These are phyloP conservation scores for Collybia mongolica DNA, from an alignment of 768 basidiomycete species.

Conservation along the genomic window DNA sequence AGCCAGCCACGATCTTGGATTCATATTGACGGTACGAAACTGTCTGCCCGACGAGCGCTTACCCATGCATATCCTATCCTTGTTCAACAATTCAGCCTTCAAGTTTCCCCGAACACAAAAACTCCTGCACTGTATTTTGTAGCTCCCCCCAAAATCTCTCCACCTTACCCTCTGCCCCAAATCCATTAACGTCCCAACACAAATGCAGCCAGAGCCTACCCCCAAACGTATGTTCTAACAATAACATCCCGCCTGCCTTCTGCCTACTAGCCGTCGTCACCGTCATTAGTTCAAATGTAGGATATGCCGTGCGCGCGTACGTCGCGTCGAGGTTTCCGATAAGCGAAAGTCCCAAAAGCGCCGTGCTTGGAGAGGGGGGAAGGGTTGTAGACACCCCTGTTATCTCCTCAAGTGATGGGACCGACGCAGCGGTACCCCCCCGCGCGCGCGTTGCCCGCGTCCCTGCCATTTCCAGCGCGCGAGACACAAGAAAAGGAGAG, in stretches of 20 bases:
- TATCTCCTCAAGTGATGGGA: background rate
- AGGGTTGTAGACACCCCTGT: background rate
- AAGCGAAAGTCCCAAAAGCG: slow-evolving; percentile 61
- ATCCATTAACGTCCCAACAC: slow-evolving; percentile 29
- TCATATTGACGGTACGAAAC: too few species aligned
- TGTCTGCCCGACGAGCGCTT: too few species aligned
- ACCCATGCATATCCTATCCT: too few species aligned
- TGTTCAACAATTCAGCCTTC: too few species aligned
- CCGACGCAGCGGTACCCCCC: background rate
- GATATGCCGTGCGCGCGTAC: slow-evolving; percentile 52
- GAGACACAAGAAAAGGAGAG: slow-evolving; percentile 45
- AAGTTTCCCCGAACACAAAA: slow-evolving; percentile 1
- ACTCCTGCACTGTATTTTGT: slow-evolving; percentile 18
- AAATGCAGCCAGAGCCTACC: slow-evolving; percentile 54
- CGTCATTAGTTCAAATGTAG: slow-evolving; percentile 45
- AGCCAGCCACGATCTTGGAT: too few species aligned
- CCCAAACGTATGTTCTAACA: slow-evolving; percentile 62
- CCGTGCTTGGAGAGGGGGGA: slow-evolving; percentile 24
- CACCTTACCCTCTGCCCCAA: slow-evolving; percentile 19
- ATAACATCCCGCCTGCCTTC: slow-evolving; percentile 55
- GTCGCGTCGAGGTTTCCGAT: slow-evolving; percentile 68
- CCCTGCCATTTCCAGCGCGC: slow-evolving; percentile 48
- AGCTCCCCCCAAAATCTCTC: slow-evolving; percentile 28
- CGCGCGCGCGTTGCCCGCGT: slow-evolving; percentile 40
- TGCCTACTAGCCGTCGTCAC: slow-evolving; percentile 68